Conservation (phyloP, 768 basidiomycete genomes). For the Tricholoma hemisulphureum region DNA sequence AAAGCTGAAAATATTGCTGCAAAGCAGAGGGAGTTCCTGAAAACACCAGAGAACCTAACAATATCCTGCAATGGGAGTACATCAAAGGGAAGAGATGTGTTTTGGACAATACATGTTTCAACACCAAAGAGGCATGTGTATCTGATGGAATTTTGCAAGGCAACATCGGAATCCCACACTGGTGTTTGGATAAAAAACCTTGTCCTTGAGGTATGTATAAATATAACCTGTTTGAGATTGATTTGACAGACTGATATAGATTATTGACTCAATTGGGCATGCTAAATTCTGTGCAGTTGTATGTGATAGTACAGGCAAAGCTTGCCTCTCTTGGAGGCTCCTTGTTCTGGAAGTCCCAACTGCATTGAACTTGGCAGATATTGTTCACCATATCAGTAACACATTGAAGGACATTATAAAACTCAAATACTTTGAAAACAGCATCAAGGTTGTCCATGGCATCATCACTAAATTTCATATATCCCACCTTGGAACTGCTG, state of each 20-base stretch:
- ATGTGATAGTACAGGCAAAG: slow-evolving; percentile 30
- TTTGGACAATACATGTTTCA: slow-evolving; percentile 33
- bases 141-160: slow-evolving; percentile 26
- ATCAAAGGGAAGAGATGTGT: slow-evolving; percentile 21
- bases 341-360: slow-evolving; percentile 13
- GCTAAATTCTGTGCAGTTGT: slow-evolving; percentile 20
- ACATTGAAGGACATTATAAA: slow-evolving; percentile 24
- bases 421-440: slow-evolving; percentile 18
- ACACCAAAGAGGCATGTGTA: slow-evolving; percentile 25
- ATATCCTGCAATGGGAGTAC: slow-evolving; percentile 12
- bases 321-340: slow-evolving; percentile 10
- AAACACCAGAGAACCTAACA: slow-evolving; percentile 2
- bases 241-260: slow-evolving; percentile 3
- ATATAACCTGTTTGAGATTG: background rate
- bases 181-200: slow-evolving; percentile 19
- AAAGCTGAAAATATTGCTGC: slow-evolving; percentile 13
- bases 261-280: slow-evolving; percentile 17
- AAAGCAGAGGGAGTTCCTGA: slow-evolving; percentile 7
- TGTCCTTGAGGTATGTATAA: slow-evolving; percentile 4
- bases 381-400: slow-evolving; percentile 24
- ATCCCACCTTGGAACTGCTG: background rate
- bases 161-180: slow-evolving; percentile 26
- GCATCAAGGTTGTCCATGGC: background rate
- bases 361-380: slow-evolving; percentile 21
- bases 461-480: slow-evolving; percentile 1